phyloP scores from a whole-genome alignment of 2,329 filamentous ascomycete genomes.

The Sporothrix globosa region DNA sequence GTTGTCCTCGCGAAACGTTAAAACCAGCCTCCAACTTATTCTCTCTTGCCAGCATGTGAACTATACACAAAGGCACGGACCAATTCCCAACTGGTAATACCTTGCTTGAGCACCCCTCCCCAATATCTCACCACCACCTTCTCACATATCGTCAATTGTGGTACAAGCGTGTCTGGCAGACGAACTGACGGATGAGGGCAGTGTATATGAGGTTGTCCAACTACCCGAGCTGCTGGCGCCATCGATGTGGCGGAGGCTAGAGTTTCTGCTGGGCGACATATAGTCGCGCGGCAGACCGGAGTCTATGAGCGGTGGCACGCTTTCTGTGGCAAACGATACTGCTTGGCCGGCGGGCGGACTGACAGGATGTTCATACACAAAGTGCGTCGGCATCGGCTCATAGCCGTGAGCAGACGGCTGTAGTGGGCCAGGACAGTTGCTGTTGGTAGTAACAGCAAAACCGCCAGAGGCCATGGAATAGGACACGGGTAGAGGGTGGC shows the following conservation, averaged over 20 bases:
- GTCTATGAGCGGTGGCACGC: neutral
- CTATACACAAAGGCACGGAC: neutral
- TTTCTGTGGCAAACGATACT: neutral
- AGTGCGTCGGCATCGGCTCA: neutral
- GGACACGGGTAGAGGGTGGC: neutral
- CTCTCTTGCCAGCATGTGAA: constrained; percentile 6
- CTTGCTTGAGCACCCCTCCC: neutral
- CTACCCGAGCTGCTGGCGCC: constrained; percentile 6
- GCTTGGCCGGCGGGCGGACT: neutral
- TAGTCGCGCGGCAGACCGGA: neutral
- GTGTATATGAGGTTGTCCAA: constrained; percentile 1
- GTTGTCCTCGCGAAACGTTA: constrained; percentile 1
- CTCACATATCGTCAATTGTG: neutral
- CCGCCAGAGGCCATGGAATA: neutral
- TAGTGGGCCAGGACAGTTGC: neutral
- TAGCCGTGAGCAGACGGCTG: neutral
- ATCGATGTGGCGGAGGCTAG: neutral
- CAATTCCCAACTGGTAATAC: neutral
- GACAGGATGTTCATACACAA: constrained; percentile 4
- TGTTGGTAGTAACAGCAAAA: neutral
- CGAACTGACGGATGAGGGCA: constrained; percentile 1
- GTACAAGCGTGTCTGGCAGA: neutral
- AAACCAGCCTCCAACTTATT: neutral
- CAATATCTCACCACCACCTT: neutral
- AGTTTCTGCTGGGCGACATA: neutral